Evolutionary conservation across 2,329 filamentous ascomycete species (phyloP).

Genomic region (Didymella sp.): DNA sequence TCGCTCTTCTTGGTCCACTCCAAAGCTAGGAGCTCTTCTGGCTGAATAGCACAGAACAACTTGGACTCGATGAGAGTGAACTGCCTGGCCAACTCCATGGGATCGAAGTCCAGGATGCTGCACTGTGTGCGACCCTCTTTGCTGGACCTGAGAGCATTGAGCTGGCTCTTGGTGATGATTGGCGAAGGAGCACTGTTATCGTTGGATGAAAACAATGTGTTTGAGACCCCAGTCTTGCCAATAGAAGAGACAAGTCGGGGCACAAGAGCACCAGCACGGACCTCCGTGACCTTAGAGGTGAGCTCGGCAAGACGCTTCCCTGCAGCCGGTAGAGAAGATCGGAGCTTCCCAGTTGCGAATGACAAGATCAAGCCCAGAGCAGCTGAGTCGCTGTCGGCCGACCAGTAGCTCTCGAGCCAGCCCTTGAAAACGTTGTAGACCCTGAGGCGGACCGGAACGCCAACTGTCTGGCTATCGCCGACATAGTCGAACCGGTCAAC

Average conservation of each 20-base stretch:
- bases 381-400: constrained; percentile 76
- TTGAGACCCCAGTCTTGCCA: constrained; percentile 82
- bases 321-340: constrained; percentile 73
- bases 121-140: constrained; percentile 73
- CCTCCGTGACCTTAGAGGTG: constrained; percentile 76
- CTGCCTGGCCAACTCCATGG: constrained; percentile 88
- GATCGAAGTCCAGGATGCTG: constrained; percentile 87
- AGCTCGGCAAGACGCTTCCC: constrained; percentile 82
- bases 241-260: constrained; percentile 85
- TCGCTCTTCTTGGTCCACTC: constrained; percentile 93
- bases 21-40: constrained; percentile 87
- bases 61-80: constrained; percentile 90
- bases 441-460: constrained; percentile 81
- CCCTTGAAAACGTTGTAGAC: constrained; percentile 98
- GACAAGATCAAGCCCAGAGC: constrained; percentile 77
- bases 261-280: constrained; percentile 73
- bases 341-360: constrained; percentile 79
- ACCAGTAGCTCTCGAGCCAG: constrained; percentile 97
- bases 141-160: constrained; percentile 74
- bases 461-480: constrained; percentile 75
- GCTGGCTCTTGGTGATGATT: constrained; percentile 76
- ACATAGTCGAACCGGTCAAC: constrained; percentile 93
- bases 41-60: constrained; percentile 89
- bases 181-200: constrained; percentile 76
- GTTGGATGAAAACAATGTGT: constrained; percentile 71